These are phyloP conservation scores for Wickerhamia fluorescens DNA, from an alignment of 805 yeast genomes.

Conservation along the genomic window DNA sequence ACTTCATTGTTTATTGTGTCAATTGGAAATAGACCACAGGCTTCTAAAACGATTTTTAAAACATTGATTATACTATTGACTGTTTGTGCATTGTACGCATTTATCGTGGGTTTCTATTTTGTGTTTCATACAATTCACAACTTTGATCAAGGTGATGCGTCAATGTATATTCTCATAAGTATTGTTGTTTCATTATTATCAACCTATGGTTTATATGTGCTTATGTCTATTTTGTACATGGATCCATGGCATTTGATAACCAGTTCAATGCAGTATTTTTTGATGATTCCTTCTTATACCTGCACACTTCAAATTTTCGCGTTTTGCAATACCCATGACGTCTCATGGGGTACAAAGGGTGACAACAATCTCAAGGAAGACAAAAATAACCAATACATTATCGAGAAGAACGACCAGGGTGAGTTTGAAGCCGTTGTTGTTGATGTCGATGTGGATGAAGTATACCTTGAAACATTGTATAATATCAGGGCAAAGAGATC, in stretches of 20 bases:
- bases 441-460: slow-evolving; percentile 78
- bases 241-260: slow-evolving; percentile 97
- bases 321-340: slow-evolving; percentile 96
- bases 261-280: slow-evolving; percentile 79
- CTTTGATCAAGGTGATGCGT: slow-evolving; percentile 35
- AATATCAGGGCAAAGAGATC: slow-evolving; percentile 67
- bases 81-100: slow-evolving; percentile 73
- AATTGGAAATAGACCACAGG: slow-evolving; percentile 97
- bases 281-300: slow-evolving; percentile 85
- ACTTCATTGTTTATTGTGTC: slow-evolving; percentile 88
- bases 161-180: slow-evolving; percentile 54
- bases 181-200: slow-evolving; percentile 80
- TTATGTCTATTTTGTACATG: slow-evolving; percentile 77
- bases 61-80: slow-evolving; percentile 66
- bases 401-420: slow-evolving; percentile 73
- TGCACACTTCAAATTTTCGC: slow-evolving; percentile 94
- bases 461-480: slow-evolving; percentile 67
- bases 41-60: slow-evolving; percentile 75
- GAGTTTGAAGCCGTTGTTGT: slow-evolving; percentile 72
- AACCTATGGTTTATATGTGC: slow-evolving; percentile 81
- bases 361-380: slow-evolving; percentile 62
- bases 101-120: slow-evolving; percentile 76
- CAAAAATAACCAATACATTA: slow-evolving; percentile 74
- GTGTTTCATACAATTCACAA: slow-evolving; percentile 47
- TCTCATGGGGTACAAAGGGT: slow-evolving; percentile 99